Evolutionary conservation across 768 basidiomycete genomes (phyloP), one percentile per base, ranked within the genome.

Genomic region (Roridomyces roridus): DNA sequence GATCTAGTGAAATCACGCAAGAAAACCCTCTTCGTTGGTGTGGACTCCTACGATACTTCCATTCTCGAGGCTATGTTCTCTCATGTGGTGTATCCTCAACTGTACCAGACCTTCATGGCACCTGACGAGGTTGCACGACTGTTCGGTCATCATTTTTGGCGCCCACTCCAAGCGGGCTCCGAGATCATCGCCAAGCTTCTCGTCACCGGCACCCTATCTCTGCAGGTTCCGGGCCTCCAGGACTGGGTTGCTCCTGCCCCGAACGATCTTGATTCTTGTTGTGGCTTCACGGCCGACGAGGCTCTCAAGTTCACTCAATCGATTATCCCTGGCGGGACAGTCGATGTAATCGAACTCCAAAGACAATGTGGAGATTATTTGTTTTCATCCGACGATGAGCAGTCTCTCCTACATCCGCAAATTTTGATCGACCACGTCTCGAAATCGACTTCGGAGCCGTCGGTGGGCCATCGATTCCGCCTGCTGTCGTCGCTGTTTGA

Each of bases 371-470:
- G 50, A 12, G 25, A 46, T 9, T 52, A 58, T 29, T 20, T 15
- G 12, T 52, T 52, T 21, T 18, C 48, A 18, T 20, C 12, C 11
- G 17, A 28, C 8, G 10, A 21, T 18, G 44, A n/a, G 15, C 26
- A 51, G 1, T 26, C 44, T 14, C n/a, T 58, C 17, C 29, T 58
- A 14, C 57, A 58, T 20, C 57, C 57, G 3, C 44, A 52, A 23
- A 24, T n/a, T 6, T 28, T 58, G 20, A 31, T 50, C 29, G 17
- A 14, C 11, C 26, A 18, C 10, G 45, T 45, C 17, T 24, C 46
- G 1, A 26, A 41, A 26, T 36, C 39, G 8, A 8, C 35, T 10
- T 4, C 8, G 12, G 6, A 46, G 15, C 37, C 7, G 2, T 12
- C 4, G 5, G 12, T 14, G 24, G 14, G 10, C 4, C 15, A 47